A percentile compares a stretch with the other conserved stretches of the same genome.
These are phyloP conservation scores for Orbilia oligospora DNA, from an alignment of 2,329 filamentous ascomycete genomes.

Conservation along the genomic window DNA sequence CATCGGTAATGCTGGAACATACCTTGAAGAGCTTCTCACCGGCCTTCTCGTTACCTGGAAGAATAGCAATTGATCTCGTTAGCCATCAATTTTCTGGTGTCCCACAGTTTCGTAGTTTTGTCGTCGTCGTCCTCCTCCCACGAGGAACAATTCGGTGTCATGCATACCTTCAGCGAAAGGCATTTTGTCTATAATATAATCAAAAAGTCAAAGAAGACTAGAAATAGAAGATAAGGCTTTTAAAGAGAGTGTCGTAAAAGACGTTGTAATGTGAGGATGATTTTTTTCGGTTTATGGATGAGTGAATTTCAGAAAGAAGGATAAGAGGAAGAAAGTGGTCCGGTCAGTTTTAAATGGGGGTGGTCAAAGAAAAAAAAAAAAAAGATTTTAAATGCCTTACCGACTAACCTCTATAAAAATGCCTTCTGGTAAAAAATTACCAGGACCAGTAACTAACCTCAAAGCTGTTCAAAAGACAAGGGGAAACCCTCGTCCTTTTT, in stretches of 20 bases:
- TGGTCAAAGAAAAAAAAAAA: constrained; percentile 43
- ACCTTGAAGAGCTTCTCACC: constrained; percentile 98
- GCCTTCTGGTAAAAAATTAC: background rate
- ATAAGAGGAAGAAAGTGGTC: constrained; percentile 12
- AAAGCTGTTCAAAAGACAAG: background rate
- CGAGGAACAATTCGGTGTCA: background rate
- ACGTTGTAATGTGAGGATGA: constrained; percentile 26
- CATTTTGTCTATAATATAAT: constrained; percentile 62
- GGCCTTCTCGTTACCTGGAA: constrained; percentile 89
- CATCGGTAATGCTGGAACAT: constrained; percentile 50
- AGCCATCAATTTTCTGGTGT: background rate
- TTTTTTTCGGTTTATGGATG: constrained; percentile 16
- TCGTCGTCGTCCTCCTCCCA: background rate
- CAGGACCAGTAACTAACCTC: background rate
- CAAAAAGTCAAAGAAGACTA: constrained; percentile 48
- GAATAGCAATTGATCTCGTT: constrained; percentile 46
- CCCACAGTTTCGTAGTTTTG: too few species aligned
- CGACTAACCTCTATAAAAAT: too few species aligned
- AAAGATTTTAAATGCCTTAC: background rate
- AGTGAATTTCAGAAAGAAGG: constrained; percentile 42
- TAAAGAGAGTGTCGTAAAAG: constrained; percentile 35
- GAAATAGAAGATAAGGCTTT: constrained; percentile 4
- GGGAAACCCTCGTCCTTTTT: background rate
- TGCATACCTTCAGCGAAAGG: constrained; percentile 62
- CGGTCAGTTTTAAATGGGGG: constrained; percentile 31